Evolutionary conservation across 2,329 filamentous ascomycete species (phyloP), one percentile per base, ranked within the genome.

Genomic region (Aspergillus intermedius): DNA sequence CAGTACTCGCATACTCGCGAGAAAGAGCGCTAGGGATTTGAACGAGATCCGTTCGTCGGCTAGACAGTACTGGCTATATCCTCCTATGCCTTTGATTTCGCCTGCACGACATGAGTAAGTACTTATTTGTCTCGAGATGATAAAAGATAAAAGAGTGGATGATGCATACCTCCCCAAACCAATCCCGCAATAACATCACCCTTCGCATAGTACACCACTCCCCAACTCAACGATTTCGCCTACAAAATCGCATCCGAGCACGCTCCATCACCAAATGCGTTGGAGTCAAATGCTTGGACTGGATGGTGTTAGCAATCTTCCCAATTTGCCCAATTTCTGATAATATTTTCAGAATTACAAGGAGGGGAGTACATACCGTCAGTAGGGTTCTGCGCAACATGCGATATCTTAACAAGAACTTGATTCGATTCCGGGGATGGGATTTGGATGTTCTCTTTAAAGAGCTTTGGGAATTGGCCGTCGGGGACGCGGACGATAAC

Each of bases 41-140:
- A 74, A 74, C 47, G 62, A 69, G 45, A 74, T 72, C 4, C 54
- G 49, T 41, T 74, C 65, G 37, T 75, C 66, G 1, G 71, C 71
- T 3, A 75, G 6, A 12, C 45, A 51, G 19, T 74, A 73, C 48
- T 72, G 55, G 42, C 64, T 65, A 49, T 69, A 73, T 1, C 60
- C 72, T 1, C 72, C 72, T 1, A 71, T 46, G 0, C 67, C 65
- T 23, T 53, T 53, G 19, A 41, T 35, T 13, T 54, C 47, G 1
- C 47, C 48, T 55, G 21, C 2, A 28, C 9, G 25, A 28, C 25
- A 28, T 12, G 25, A 28, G 10, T 28, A 28, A 28, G 25, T 12
- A 28, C 25, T 12, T 28, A 28, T 28, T 28, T 9, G 10, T 10
- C 25, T 3, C 9, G 25, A 28, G 21, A 21, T 21, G 21, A 21